phyloP scores from a whole-genome alignment of 2,329 filamentous ascomycete species.

The Lizonia empirigonia region DNA sequence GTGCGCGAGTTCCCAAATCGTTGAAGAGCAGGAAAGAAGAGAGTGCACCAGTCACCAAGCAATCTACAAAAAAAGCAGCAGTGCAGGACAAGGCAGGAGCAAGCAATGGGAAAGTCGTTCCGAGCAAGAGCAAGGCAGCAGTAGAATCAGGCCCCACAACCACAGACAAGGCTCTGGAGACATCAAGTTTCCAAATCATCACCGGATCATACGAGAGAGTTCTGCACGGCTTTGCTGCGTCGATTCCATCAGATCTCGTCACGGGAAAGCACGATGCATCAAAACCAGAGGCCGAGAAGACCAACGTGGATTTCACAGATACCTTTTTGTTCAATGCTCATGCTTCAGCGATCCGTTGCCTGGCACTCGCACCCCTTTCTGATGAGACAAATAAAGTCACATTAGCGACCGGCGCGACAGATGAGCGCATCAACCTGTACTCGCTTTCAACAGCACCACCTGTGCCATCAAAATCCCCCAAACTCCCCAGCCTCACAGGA shows the following conservation, averaged over 20 bases:
- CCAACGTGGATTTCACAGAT: slow-evolving; percentile 74
- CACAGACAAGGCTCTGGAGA: slow-evolving; percentile 15
- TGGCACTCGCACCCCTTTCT: slow-evolving; percentile 77
- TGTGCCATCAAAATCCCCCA: slow-evolving; percentile 63
- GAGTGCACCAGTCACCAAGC: slow-evolving; percentile 24
- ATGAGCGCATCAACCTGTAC: slow-evolving; percentile 95
- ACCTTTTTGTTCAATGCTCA: slow-evolving; percentile 97
- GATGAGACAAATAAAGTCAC: slow-evolving; percentile 79
- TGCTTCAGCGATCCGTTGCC: slow-evolving; percentile 83
- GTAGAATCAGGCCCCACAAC: slow-evolving; percentile 12
- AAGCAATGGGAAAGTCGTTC: slow-evolving; percentile 14
- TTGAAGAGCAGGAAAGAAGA: slow-evolving; percentile 38
- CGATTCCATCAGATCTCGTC: slow-evolving; percentile 56
- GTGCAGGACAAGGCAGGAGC: slow-evolving; percentile 20
- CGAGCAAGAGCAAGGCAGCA: slow-evolving; percentile 25
- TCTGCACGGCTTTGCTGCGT: slow-evolving; percentile 87
- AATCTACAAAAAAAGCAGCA: slow-evolving; percentile 21
- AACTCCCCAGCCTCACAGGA: slow-evolving; percentile 70
- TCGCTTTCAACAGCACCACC: slow-evolving; percentile 68
- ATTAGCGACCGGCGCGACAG: slow-evolving; percentile 87
- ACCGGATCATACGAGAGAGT: slow-evolving; percentile 93
- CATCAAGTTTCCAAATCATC: slow-evolving; percentile 76
- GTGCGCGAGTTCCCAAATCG: slow-evolving; percentile 24
- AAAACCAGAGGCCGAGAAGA: slow-evolving; percentile 26
- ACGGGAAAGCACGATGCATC: slow-evolving; percentile 33